Percentiles rank a stretch among this genome's conserved stretches.
phyloP scores from a whole-genome alignment of 2,329 filamentous ascomycete species.

The Exophiala aquamarina region DNA sequence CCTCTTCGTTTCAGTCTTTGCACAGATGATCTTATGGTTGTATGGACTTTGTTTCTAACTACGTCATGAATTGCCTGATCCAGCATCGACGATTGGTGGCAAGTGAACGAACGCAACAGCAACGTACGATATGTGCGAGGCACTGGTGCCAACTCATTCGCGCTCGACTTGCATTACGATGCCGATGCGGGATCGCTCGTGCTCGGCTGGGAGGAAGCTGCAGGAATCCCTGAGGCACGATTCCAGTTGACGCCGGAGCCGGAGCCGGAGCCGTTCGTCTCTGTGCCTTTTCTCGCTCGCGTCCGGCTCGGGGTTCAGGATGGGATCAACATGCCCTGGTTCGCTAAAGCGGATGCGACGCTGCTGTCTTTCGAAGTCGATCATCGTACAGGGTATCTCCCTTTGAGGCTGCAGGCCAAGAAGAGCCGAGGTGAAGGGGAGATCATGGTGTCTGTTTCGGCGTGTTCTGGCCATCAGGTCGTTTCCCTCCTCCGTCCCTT shows the following conservation, averaged over 20 bases:
- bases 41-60: too few species aligned
- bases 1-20: too few species aligned
- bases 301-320: constrained; percentile 14
- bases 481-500: too few species aligned
- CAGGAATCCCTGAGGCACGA: not conserved
- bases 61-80: too few species aligned
- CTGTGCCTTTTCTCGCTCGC: constrained; percentile 1
- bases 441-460: too few species aligned
- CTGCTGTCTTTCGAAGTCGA: constrained; percentile 16
- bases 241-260: not conserved
- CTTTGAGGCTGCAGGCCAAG: constrained; percentile 2
- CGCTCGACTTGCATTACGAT: constrained; percentile 10
- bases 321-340: constrained; percentile 15
- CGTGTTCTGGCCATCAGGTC: too few species aligned
- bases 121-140: constrained; percentile 5
- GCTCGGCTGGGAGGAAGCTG: too few species aligned
- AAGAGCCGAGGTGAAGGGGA: too few species aligned
- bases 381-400: not conserved
- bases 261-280: not conserved
- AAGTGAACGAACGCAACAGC: not conserved
- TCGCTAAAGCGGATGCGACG: constrained; percentile 10
- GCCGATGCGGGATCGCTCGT: not conserved
- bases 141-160: constrained; percentile 6
- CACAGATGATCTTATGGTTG: too few species aligned
- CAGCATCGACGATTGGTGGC: constrained; percentile 13